Evolutionary conservation across 495 filamentous ascomycete genomes (phyloP).

Genomic region (Articulospora tetracladia): DNA sequence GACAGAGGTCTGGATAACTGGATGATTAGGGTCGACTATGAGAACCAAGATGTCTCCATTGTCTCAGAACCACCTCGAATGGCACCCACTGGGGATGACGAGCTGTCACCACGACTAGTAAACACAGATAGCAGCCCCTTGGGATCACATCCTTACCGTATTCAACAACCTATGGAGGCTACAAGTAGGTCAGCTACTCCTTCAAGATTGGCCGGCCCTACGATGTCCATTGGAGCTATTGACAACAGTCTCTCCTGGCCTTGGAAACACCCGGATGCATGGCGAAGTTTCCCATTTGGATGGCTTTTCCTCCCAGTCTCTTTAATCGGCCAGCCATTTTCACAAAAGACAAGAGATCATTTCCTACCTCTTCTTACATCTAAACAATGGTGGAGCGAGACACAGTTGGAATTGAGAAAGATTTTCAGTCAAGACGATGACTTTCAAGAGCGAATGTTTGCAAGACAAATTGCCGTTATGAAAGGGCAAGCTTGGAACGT

Average conservation of each 20-base stretch:
- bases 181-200: constrained; percentile 59
- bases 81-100: constrained; percentile 50
- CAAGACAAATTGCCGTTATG: constrained; percentile 94
- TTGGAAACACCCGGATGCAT: constrained; percentile 97
- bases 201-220: constrained; percentile 48
- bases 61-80: constrained; percentile 75
- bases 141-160: constrained; percentile 63
- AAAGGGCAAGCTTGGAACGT: constrained; percentile 99
- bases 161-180: constrained; percentile 82
- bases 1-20: constrained; percentile 97
- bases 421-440: constrained; percentile 90
- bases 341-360: constrained; percentile 84
- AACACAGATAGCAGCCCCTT: constrained; percentile 41
- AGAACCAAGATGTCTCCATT: constrained; percentile 76
- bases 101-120: constrained; percentile 56
- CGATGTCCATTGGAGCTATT: constrained; percentile 83
- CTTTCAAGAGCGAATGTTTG: constrained; percentile 98
- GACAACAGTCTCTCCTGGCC: constrained; percentile 98
- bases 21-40: constrained; percentile 97
- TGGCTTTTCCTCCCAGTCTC: constrained; percentile 98
- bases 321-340: constrained; percentile 93
- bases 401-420: constrained; percentile 75
- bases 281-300: constrained; percentile 90
- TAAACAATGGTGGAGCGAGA: constrained; percentile 94
- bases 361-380: constrained; percentile 93